These are phyloP conservation scores for Sordariomycetes sp. DNA, from an alignment of 2,329 filamentous ascomycete genomes.

Conservation along the genomic window DNA sequence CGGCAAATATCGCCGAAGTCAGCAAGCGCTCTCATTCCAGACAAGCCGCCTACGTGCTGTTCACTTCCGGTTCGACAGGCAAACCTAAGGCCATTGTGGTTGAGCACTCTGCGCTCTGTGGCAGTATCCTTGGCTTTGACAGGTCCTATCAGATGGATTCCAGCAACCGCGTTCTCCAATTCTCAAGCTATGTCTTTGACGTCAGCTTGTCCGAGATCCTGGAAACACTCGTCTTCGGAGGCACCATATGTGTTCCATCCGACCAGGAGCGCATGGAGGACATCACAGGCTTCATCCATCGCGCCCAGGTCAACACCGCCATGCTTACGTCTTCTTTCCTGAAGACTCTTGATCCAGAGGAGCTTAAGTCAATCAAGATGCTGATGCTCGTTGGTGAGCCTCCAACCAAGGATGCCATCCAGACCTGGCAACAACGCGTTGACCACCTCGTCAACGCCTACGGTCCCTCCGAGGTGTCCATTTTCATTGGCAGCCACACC, in stretches of 20 bases:
- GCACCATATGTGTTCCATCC: constrained; percentile 11
- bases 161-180: constrained; percentile 36
- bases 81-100: constrained; percentile 13
- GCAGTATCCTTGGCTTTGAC: constrained; percentile 1
- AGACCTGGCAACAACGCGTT: not conserved
- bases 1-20: not conserved
- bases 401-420: constrained; percentile 19
- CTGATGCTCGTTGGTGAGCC: constrained; percentile 11
- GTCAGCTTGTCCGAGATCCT: constrained; percentile 24
- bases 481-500: constrained; percentile 8
- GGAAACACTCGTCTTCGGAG: constrained; percentile 10
- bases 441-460: constrained; percentile 25
- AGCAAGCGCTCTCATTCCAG: not conserved
- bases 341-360: constrained; percentile 3
- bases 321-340: constrained; percentile 1
- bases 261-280: constrained; percentile 9
- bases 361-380: constrained; percentile 5
- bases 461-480: constrained; percentile 29
- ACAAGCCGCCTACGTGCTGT: constrained; percentile 9
- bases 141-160: constrained; percentile 31
- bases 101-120: constrained; percentile 7
- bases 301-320: constrained; percentile 5
- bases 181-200: constrained; percentile 41
- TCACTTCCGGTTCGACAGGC: constrained; percentile 11
- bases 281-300: constrained; percentile 4